Conservation (phyloP, 192 early-diverging fungal genomes). For the Backusella macrospora region DNA sequence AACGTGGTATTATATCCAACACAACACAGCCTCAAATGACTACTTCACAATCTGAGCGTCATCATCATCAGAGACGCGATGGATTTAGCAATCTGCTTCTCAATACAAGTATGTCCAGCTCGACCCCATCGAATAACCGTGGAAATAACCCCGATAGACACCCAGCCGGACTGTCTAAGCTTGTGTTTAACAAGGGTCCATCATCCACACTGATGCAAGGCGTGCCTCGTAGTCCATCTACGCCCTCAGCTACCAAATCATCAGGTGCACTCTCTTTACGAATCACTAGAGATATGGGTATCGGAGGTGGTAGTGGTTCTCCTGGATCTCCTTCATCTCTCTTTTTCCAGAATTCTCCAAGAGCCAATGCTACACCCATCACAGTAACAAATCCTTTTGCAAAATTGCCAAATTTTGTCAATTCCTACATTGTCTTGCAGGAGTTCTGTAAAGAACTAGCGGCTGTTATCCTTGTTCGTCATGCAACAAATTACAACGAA, state of each 20-base stretch:
- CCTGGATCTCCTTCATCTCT: constrained; percentile 25
- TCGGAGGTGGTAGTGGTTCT: background rate
- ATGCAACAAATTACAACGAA: constrained; percentile 39
- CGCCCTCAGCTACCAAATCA: constrained; percentile 29
- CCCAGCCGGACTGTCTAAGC: constrained; percentile 32
- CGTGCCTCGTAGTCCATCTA: constrained; percentile 19
- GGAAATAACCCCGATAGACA: background rate
- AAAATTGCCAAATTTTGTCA: constrained; percentile 51
- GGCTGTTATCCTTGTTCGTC: constrained; percentile 54
- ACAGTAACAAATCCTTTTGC: constrained; percentile 47
- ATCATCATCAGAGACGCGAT: constrained; percentile 6
- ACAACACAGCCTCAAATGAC: background rate
- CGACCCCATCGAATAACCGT: background rate
- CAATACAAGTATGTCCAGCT: constrained; percentile 13
- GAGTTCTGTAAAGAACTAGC: constrained; percentile 70
- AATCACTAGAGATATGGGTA: constrained; percentile 16
- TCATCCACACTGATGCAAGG: constrained; percentile 10
- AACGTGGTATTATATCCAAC: constrained; percentile 31
- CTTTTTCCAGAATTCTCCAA: constrained; percentile 38
- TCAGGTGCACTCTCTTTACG: constrained; percentile 19
- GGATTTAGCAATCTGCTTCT: background rate
- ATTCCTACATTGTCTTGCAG: constrained; percentile 62
- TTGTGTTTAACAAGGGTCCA: constrained; percentile 34
- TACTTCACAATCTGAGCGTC: background rate
- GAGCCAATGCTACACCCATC: constrained; percentile 40